A percentile compares a stretch with the other conserved stretches of the same genome.
Conservation (phyloP, 2,329 filamentous ascomycete genomes). For the Tetracladium maxilliforme region DNA sequence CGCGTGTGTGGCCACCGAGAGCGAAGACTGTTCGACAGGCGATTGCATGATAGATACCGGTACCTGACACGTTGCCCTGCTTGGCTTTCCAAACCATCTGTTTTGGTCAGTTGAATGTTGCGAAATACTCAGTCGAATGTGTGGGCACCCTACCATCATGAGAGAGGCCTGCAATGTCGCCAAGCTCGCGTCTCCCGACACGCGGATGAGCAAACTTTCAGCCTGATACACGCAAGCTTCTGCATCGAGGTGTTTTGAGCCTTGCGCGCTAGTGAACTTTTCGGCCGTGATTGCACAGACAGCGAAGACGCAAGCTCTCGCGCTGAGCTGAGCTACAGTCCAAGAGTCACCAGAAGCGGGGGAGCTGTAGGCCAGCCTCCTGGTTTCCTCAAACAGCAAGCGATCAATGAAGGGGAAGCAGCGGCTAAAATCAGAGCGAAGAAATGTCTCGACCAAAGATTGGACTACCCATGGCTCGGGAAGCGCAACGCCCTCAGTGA, state of each 20-base stretch:
- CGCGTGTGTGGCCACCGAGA: too few species aligned
- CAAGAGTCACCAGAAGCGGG: slow-evolving; percentile 2
- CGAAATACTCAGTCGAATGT: neutral
- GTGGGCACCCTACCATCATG: slow-evolving; percentile 27
- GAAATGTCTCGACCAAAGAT: too few species aligned
- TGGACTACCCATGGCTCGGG: too few species aligned
- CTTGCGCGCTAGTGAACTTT: slow-evolving; percentile 6
- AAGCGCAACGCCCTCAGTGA: too few species aligned
- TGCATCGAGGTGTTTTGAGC: slow-evolving; percentile 16
- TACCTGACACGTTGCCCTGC: too few species aligned
- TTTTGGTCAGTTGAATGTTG: slow-evolving; percentile 2
- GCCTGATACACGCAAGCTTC: slow-evolving; percentile 24
- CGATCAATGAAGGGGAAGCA: slow-evolving; percentile 35
- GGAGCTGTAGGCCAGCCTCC: slow-evolving; percentile 26
- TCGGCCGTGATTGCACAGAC: slow-evolving; percentile 25
- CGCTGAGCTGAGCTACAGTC: slow-evolving; percentile 14
- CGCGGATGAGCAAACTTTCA: slow-evolving; percentile 23
- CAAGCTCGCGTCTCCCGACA: slow-evolving; percentile 26
- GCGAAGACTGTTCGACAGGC: too few species aligned
- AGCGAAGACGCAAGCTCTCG: slow-evolving; percentile 30
- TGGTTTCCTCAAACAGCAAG: slow-evolving; percentile 27
- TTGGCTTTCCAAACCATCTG: too few species aligned
- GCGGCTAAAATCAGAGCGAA: too few species aligned
- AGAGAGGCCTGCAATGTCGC: slow-evolving; percentile 26
- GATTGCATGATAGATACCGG: too few species aligned